A percentile compares a stretch with the other conserved stretches of the same genome.
phyloP scores from a whole-genome alignment of 2,329 filamentous ascomycete genomes.

The Plectosphaerella sp. region DNA sequence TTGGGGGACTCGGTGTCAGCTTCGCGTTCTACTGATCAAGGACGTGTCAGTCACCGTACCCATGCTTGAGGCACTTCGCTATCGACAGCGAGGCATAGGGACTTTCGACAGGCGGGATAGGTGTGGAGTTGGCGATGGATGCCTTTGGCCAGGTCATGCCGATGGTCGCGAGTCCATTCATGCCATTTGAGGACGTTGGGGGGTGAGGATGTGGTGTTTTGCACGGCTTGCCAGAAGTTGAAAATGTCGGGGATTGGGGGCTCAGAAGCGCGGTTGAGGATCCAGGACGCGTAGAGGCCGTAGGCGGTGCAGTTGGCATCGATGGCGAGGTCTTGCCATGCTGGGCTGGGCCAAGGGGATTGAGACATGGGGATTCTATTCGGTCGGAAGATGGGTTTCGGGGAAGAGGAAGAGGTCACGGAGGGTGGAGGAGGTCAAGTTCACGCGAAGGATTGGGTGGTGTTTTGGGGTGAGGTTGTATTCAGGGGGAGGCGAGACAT shows the following conservation, averaged over 20 bases:
- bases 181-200: slow-evolving; percentile 6
- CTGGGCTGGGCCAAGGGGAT: not conserved
- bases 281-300: slow-evolving; percentile 7
- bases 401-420: no score
- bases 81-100: slow-evolving; percentile 5
- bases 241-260: slow-evolving; percentile 4
- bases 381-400: not conserved
- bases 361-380: not conserved
- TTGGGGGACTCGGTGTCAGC: not conserved
- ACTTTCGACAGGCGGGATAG: not conserved
- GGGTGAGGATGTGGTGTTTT: not conserved
- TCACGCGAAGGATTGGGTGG: not conserved
- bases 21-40: not conserved
- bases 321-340: slow-evolving; percentile 3
- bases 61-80: slow-evolving; percentile 1
- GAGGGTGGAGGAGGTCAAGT: not conserved
- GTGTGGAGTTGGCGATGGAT: not conserved
- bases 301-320: slow-evolving; percentile 2
- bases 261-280: slow-evolving; percentile 1
- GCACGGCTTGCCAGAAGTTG: slow-evolving; percentile 5
- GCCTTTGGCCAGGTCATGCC: not conserved
- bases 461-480: no score
- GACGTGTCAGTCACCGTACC: not conserved
- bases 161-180: slow-evolving; percentile 6
- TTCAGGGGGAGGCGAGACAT: not conserved